Conservation (phyloP, 345 rosid species). For the Sisymbrium altissimum region DNA sequence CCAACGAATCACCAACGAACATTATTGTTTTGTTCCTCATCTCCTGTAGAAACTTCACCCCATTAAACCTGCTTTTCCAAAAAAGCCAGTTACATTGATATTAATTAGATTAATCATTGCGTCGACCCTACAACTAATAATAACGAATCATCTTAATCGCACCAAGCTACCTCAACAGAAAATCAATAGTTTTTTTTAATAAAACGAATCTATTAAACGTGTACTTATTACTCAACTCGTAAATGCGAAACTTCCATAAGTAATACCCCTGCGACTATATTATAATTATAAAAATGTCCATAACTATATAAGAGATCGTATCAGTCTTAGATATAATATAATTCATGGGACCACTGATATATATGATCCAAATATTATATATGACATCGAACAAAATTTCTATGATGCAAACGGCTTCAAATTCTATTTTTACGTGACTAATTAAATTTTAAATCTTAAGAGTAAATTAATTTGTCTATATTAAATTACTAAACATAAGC, state of each 20-base stretch:
- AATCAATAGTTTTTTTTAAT: background rate
- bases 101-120: background rate
- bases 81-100: too few species aligned
- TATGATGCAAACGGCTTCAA: background rate
- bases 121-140: constrained; percentile 3
- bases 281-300: background rate
- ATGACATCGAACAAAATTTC: background rate
- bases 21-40: constrained; percentile 74
- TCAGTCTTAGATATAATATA: too few species aligned
- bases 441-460: background rate
- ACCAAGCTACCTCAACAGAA: constrained; percentile 7
- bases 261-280: too few species aligned
- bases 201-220: constrained; percentile 12
- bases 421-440: background rate
- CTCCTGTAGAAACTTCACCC: constrained; percentile 56
- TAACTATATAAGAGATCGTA: background rate
- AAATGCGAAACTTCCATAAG: background rate
- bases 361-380: background rate
- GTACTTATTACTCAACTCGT: constrained; percentile 6
- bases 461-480: background rate
- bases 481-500: background rate
- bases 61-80: constrained; percentile 55
- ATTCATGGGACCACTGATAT: background rate
- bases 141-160: background rate
- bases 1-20: constrained; percentile 95